Base-by-base conservation (phyloP, 2,329 filamentous ascomycete genomes). In the Stromatinia cepivora region DNA sequence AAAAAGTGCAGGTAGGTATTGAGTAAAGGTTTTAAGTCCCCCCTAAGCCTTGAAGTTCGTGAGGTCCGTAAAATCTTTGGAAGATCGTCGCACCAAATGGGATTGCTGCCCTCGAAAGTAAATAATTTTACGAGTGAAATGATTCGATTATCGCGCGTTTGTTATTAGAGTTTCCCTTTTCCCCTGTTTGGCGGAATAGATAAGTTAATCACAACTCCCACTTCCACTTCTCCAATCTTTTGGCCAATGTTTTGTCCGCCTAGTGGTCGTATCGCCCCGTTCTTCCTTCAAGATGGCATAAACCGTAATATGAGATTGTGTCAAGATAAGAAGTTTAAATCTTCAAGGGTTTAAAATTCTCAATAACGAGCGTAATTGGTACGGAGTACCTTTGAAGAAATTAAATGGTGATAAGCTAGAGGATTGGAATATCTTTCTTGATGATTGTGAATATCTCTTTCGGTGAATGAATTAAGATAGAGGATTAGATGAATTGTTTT, bases 281-380 rank as follows among this genome's bases (percentile, higher is more conserved):
- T 52, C 31, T 39, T 63, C 46, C 59, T 63, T 62, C 28, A n/a
- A 36, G 45, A 36, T 59, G 56, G 56, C 56, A 59, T 59, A 45
- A 45, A 59, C 11, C 36, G 56, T 45, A 59, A 63, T 63, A 39
- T 63, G 59, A 45, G 28, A 36, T 48, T 62, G 9, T 52, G 46
- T 48, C 67, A 53, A 66, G 52, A 59, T 64, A 66, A 63, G 66
- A 70, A 76, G 72, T 31, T 54, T 72, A 69, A 69, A 54, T 59
- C 36, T 68, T 50, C 58, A 52, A 69, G 31, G 42, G 28, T 42
- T 63, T 11, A 36, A 57, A 22, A 64, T 36, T 45, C 31, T 70
- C 64, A 69, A 68, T 78, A 85, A 84, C 84, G 84, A 86, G 78
- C 77, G 85, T 79, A 86, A 86, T 81, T 77, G 84, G 84, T 78